Conservation (phyloP, 148 eudicot genomes). For the Drosera capensis region DNA sequence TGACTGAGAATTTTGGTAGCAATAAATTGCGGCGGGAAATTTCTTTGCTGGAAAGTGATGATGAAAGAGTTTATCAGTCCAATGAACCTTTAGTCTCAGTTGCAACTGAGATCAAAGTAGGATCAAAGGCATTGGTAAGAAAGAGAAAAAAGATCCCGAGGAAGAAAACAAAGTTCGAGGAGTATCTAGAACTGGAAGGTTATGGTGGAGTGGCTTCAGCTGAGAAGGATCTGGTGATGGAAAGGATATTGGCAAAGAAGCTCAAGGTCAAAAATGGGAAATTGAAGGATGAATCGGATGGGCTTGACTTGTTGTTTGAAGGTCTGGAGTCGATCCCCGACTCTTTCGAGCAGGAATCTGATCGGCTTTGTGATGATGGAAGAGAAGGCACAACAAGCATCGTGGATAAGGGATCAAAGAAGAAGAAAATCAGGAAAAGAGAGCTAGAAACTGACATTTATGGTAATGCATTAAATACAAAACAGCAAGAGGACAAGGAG, state of each 20-base stretch:
- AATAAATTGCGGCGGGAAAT: background rate
- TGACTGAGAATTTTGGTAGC: background rate
- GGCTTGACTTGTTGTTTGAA: constrained; percentile 31
- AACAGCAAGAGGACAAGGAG: constrained; percentile 8
- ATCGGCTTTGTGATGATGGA: constrained; percentile 8
- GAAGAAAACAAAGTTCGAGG: constrained; percentile 60
- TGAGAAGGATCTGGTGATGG: constrained; percentile 56
- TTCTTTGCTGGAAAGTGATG: constrained; percentile 5
- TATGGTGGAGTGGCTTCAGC: constrained; percentile 18
- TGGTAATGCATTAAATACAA: constrained; percentile 1
- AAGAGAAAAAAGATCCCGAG: constrained; percentile 7
- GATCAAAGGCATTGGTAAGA: constrained; percentile 7
- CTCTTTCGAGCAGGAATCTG: constrained; percentile 15
- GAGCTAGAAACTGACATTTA: constrained; percentile 14
- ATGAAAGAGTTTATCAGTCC: constrained; percentile 7
- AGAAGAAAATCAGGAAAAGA: constrained; percentile 12
- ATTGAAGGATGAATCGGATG: constrained; percentile 44
- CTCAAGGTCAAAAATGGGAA: constrained; percentile 64
- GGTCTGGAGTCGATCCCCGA: constrained; percentile 44
- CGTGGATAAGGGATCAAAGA: constrained; percentile 23
- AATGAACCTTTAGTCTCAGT: constrained; percentile 4
- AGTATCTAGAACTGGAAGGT: constrained; percentile 38
- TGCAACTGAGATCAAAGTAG: constrained; percentile 6
- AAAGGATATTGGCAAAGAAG: constrained; percentile 56
- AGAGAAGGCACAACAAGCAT: constrained; percentile 2